These are phyloP conservation scores for Trichoderma cornu-damae DNA, from an alignment of 2,329 filamentous ascomycete species.

Conservation along the genomic window DNA sequence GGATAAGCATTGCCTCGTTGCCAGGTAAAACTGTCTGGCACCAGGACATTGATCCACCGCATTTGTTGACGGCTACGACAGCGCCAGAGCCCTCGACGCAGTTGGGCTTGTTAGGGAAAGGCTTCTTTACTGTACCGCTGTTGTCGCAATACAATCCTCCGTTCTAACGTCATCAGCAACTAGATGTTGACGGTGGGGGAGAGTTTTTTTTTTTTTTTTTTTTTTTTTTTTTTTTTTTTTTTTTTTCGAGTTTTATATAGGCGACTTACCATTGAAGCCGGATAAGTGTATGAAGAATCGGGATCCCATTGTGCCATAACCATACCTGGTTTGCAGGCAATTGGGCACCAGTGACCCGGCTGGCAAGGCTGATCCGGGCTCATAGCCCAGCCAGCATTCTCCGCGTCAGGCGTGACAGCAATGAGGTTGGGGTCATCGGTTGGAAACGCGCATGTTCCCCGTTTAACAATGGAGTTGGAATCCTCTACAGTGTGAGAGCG, in stretches of 20 bases:
- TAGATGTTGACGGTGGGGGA: not conserved
- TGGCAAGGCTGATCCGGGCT: constrained; percentile 67
- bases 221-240: too few species aligned
- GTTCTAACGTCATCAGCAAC: constrained; percentile 44
- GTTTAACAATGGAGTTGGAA: constrained; percentile 42
- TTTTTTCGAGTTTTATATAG: not conserved
- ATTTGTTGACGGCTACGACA: constrained; percentile 62
- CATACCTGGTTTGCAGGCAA: constrained; percentile 69
- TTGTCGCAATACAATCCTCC: constrained; percentile 69
- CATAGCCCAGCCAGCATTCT: constrained; percentile 75
- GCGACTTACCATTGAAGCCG: constrained; percentile 62
- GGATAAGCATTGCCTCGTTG: constrained; percentile 77
- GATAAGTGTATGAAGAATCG: constrained; percentile 61
- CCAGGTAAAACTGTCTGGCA: constrained; percentile 77
- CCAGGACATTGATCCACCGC: constrained; percentile 58
- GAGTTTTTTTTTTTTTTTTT: too few species aligned
- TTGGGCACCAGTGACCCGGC: constrained; percentile 66
- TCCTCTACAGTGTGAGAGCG: constrained; percentile 25
- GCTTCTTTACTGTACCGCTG: constrained; percentile 60
- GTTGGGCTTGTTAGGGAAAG: constrained; percentile 62
- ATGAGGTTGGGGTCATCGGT: constrained; percentile 58
- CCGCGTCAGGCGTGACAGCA: constrained; percentile 55
- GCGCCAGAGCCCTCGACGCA: constrained; percentile 65
- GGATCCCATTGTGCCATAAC: constrained; percentile 77
- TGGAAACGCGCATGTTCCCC: constrained; percentile 61